These are phyloP conservation scores for Somion occarium DNA, from an alignment of 1,284 basidiomycete species.

Conservation along the genomic window DNA sequence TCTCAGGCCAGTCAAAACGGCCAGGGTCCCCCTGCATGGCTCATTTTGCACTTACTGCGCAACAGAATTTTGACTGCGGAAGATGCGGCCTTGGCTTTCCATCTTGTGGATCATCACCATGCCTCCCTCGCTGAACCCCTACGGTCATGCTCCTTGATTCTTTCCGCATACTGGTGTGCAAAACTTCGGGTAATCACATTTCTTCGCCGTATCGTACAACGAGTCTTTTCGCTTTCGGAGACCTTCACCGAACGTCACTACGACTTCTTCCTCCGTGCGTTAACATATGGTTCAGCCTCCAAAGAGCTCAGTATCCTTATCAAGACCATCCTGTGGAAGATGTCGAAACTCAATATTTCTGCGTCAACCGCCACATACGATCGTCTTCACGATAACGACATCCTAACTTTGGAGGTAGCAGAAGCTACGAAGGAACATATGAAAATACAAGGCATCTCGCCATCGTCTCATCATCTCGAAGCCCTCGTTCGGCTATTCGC, in stretches of 20 bases:
- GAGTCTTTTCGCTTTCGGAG: slow-evolving; percentile 38
- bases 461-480: slow-evolving; percentile 35
- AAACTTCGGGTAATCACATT: slow-evolving; percentile 40
- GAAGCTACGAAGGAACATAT: slow-evolving; percentile 38
- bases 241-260: slow-evolving; percentile 36
- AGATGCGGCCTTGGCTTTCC: slow-evolving; percentile 36
- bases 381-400: slow-evolving; percentile 25
- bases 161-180: slow-evolving; percentile 45
- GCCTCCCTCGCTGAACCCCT: slow-evolving; percentile 26
- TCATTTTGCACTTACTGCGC: slow-evolving; percentile 45
- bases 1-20: neutral
- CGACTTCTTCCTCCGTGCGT: slow-evolving; percentile 50
- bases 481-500: slow-evolving; percentile 12
- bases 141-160: slow-evolving; percentile 40
- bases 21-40: slow-evolving; percentile 41
- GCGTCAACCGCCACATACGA: neutral
- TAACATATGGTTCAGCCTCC: slow-evolving; percentile 41
- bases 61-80: slow-evolving; percentile 39
- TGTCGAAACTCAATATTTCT: slow-evolving; percentile 36
- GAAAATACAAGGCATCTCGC: slow-evolving; percentile 34
- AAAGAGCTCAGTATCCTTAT: slow-evolving; percentile 35
- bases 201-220: slow-evolving; percentile 37
- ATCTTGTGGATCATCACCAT: slow-evolving; percentile 35
- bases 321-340: slow-evolving; percentile 38
- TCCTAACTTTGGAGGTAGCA: slow-evolving; percentile 44